Percentiles rank a stretch among this genome's conserved stretches.
phyloP scores from a whole-genome alignment of 2,329 filamentous ascomycete genomes.

The Aspergillus neotritici region DNA sequence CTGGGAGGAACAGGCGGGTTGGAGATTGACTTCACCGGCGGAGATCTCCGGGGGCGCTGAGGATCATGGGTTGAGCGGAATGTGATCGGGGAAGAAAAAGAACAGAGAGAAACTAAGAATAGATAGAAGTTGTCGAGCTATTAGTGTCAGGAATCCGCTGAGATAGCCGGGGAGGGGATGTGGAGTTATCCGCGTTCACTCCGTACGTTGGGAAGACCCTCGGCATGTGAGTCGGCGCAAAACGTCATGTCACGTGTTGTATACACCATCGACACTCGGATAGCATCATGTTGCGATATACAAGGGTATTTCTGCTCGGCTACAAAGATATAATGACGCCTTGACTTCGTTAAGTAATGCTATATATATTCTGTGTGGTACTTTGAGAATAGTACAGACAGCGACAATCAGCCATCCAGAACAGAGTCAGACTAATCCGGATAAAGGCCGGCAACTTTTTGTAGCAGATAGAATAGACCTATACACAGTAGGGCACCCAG shows the following conservation, averaged over 20 bases:
- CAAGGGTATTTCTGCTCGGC: too few relatives aligned
- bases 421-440: background rate
- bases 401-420: too few relatives aligned
- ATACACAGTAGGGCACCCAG: too few relatives aligned
- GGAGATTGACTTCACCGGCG: conserved; percentile 3
- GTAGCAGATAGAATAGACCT: too few relatives aligned
- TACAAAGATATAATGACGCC: too few relatives aligned
- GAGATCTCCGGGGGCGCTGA: background rate
- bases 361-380: too few relatives aligned
- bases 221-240: conserved; percentile 34
- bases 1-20: conserved; percentile 5
- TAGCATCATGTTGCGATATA: too few relatives aligned
- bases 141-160: background rate
- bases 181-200: conserved; percentile 21
- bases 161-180: conserved; percentile 21
- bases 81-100: conserved; percentile 4
- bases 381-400: too few relatives aligned
- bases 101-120: conserved; percentile 9
- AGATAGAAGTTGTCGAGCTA: conserved; percentile 4
- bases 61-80: conserved; percentile 12
- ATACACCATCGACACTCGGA: background rate
- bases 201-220: conserved; percentile 27
- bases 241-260: conserved; percentile 33
- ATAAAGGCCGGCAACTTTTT: conserved; percentile 1
- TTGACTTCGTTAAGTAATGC: too few relatives aligned